A percentile compares a stretch with the other conserved stretches of the same genome.
Conservation (phyloP, 2,329 filamentous ascomycete genomes). For the Colletotrichum horii region DNA sequence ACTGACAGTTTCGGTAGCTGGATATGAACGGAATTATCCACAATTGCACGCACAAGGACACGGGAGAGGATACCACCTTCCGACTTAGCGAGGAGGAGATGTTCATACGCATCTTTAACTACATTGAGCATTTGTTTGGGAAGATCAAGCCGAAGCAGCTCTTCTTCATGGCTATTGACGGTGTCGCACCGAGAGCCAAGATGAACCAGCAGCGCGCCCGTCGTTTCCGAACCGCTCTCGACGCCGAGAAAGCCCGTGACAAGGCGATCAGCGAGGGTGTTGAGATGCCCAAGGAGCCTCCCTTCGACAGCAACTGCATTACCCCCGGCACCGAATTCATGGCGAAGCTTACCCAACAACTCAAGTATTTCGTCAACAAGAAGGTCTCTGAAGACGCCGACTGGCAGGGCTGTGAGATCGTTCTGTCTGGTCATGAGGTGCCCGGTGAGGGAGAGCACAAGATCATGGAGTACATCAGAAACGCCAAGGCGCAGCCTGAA, state of each 20-base stretch:
- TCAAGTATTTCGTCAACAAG: conserved; percentile 99
- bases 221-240: conserved; percentile 91
- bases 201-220: conserved; percentile 99
- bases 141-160: conserved; percentile 99
- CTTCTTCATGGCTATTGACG: conserved; percentile 99
- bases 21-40: conserved; percentile 99
- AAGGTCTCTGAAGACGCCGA: conserved; percentile 97
- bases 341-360: conserved; percentile 90
- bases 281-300: conserved; percentile 91
- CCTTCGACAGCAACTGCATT: conserved; percentile 99
- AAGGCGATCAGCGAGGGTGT: conserved; percentile 90
- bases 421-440: conserved; percentile 96
- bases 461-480: conserved; percentile 99
- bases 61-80: conserved; percentile 83
- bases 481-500: conserved; percentile 91
- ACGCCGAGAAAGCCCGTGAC: conserved; percentile 86
- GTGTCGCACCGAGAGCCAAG: conserved; percentile 95
- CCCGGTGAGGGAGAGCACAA: conserved; percentile 99
- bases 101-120: conserved; percentile 99
- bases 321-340: conserved; percentile 98
- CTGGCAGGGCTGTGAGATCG: conserved; percentile 96
- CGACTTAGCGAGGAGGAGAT: conserved; percentile 97
- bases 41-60: conserved; percentile 98
- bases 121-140: conserved; percentile 97
- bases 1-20: conserved; percentile 53